A percentile compares a stretch with the other conserved stretches of the same genome.
phyloP scores from a whole-genome alignment of 768 basidiomycete genomes.

The Podaxis mareebaensis region DNA sequence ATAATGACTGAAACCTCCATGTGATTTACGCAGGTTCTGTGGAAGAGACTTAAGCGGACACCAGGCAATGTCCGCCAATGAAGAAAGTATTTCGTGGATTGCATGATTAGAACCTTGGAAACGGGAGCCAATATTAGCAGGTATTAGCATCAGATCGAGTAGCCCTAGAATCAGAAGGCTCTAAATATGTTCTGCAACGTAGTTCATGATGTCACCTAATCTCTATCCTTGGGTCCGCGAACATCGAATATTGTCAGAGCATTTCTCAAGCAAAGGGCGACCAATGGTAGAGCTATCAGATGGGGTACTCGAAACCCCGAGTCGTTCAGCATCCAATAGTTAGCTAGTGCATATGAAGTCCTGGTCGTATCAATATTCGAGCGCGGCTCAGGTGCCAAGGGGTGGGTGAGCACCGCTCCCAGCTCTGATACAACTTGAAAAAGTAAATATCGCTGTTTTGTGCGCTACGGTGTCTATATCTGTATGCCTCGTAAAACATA shows the following conservation, averaged over 20 bases:
- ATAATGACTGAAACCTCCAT: too few relatives aligned
- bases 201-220: neutral
- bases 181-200: neutral
- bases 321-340: neutral
- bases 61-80: neutral
- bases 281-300: neutral
- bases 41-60: neutral
- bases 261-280: neutral
- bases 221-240: neutral
- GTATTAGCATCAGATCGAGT: neutral
- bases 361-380: too few relatives aligned
- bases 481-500: neutral
- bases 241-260: neutral
- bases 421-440: too few relatives aligned
- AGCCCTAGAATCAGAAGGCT: neutral
- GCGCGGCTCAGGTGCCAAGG: too few relatives aligned
- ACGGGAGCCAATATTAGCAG: neutral
- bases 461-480: too few relatives aligned
- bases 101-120: neutral
- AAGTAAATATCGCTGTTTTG: too few relatives aligned
- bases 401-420: too few relatives aligned
- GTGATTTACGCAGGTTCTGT: neutral
- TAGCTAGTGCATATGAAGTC: neutral
- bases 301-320: neutral
- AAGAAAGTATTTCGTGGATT: neutral